Base-by-base conservation (phyloP, 257 asterid genomes). In the Dorcoceras hygrometricum region DNA sequence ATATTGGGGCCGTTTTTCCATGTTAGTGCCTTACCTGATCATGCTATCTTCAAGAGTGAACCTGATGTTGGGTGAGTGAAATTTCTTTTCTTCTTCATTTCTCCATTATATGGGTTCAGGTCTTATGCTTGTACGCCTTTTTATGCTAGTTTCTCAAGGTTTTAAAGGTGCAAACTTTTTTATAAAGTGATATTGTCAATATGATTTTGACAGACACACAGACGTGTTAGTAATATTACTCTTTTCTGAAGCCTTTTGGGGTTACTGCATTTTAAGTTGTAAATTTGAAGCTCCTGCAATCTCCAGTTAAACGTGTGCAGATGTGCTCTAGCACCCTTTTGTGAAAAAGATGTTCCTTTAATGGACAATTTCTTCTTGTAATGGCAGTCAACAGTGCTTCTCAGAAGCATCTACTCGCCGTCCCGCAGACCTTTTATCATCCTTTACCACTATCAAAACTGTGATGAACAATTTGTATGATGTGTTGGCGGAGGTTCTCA, bases 1-100 rank as follows among this genome's bases (percentile, higher is more conserved):
- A 90, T 90, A 63, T 75, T 94, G 77, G 99, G 99, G 19, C 96
- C 97, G 8, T 90, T 94, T 75, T 90, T 94, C 59, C 99, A 90
- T 74, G 99, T 94, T 36, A 94, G 99, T 78, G 97, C 97, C 51
- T 81, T 94, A 72, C 92, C 92, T 53, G 99, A 94, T 85, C 86
- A 83, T 71, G 66, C 81, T 57, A 83, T 82, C 62, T 94, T 88
- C 90, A 90, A 82, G 92, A 82, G 88, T 70, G 84, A 85, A 67
- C 99, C 99, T 67, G 97, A 94, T 79, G 85, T 94, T 73, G 99
- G 99, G 99, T 94, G 76, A 80, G 91, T 82, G 63, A 2, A 22
- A 10, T 32, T 43, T 58, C 50, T 32, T 43, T 43, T 59, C 46
- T 48, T 48, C n/a, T 54, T 51, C 46, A 12, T 70, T 71, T 65